Base-by-base conservation (phyloP, 1,139 yeast genomes). In the Yamadazyma taylorii region DNA sequence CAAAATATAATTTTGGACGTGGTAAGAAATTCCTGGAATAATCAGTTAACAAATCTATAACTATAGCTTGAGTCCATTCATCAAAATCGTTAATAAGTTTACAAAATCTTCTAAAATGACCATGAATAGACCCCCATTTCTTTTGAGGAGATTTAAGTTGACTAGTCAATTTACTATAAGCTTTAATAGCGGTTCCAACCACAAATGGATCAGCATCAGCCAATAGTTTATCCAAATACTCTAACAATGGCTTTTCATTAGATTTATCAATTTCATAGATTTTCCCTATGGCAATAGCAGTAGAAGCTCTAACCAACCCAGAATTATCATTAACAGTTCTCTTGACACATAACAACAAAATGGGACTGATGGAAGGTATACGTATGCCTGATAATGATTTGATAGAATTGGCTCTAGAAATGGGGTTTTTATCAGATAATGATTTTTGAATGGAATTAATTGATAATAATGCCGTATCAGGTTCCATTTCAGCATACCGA, bases 381-480 rank as follows among this genome's bases (percentile, higher is more conserved):
- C 80, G 73, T 38, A 94, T 84, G 9, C 92, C 89, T 2, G 95
- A 79, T 53, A 94, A 73, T 7, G 90, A 82, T 38, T 92, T 73
- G 34, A 94, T 74, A 0, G 96, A 85, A 40, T 85, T 66, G 2
- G 94, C 78, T 47, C 97, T 69, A 14, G 75, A 68, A 11, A 76
- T 72, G 0, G 95, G 84, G 41, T 74, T 76, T 45, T 80, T 78
- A 52, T 89, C 96, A 17, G 74, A 71, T 29, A 92, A 64, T 1
- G 87, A 73, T 57, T 86, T 88, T 58, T 94, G 98, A 33, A 94
- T 85, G 0, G 97, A 86, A 60, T 94, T 94, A 50, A 94, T 85
- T 0, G 96, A 81, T 35, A 94, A 68, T 23, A 94, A 70, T 1
- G 97, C 95, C 13, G 88, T 73, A 57, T 90, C 96, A 4, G 95